Evolutionary conservation across 179 eudicot species (phyloP), one percentile per base, ranked within the genome.

Genomic region (Silene vulgaris): DNA sequence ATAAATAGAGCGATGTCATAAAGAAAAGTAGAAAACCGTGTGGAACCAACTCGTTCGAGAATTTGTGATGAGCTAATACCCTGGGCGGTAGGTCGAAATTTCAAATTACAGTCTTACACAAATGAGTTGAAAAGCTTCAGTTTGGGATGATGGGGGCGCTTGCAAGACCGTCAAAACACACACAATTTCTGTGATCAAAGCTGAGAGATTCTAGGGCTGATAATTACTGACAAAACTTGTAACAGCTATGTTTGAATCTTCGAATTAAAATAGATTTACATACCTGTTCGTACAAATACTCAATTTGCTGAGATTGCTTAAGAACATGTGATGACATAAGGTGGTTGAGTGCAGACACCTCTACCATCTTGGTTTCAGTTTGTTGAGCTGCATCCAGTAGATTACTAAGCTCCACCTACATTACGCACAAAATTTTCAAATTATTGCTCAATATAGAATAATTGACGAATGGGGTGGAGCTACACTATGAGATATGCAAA

Each of bases 291-390:
- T 92, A 94, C 86, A 94, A 78, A 82, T 78, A 73, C 86, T 94
- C 97, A 54, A 94, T 94, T 81, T 92, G 97, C 73, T 92, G 91
- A 65, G 94, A 83, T 85, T 94, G 97, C 79, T 94, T 91, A 76
- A 90, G 87, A 75, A 92, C 97, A 81, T 94, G 96, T 50, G 97
- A 90, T 32, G 98, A 92, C 90, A 94, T 90, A 64, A 94, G 92
- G 76, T 94, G 98, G 85, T 92, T 92, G 71, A 94, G 80, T 20
- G 96, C 97, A 76, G 98, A 94, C 92, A 94, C 89, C 81, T 94
- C 98, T 71, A 94, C 91, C 97, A 92, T 90, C 83, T 88, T 92
- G 37, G 96, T 90, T 80, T 92, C 97, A 52, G 98, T 92, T 81
- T 88, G 86, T 81, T 90, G 96, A 80, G 80, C 97, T 61, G 95